Base-by-base conservation (phyloP, 441 rosid species). In the Populus hybrid region DNA sequence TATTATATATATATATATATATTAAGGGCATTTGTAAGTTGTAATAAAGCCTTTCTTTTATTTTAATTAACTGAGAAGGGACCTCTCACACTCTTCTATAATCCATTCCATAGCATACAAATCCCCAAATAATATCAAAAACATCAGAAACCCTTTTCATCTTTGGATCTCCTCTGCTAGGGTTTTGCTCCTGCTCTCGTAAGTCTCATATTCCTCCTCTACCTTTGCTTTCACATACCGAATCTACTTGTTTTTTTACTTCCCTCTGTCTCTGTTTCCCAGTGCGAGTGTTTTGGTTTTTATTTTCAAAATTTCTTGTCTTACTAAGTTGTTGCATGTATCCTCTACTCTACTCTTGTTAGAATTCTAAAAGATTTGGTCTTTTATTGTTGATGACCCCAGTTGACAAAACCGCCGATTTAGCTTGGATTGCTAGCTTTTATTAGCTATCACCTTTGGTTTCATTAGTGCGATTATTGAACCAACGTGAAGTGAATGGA, bases 171-270 rank as follows among this genome's bases (percentile, higher is more conserved):
- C 40, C 14, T 28, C 53, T 67, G 38, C 76, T 77, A 86, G 89
- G 89, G 86, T 86, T 84, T 84, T 82, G 75, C 79, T 36, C n/a
- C 20, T 40, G 42, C 59, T 24, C 68, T 8, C 6, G 85, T 82
- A 79, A 79, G 83, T 82, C 14, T 26, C 32, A 30, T 30, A 30
- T 30, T 30, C n/a, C 70, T 30, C 32, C 32, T 30, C 32, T 4
- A 66, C 12, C 24, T 72, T 65, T 57, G 61, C 66, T 40, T 72
- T 5, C 18, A 12, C 57, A 11, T 21, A 34, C 32, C 20, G 28
- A 35, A 69, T 71, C 34, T 28, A 53, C 61, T 36, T 8, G 23
- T 6, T 24, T 30, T 50, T 10, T 40, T 6, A 10, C 46, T 40
- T 10, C 4, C 12, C 46, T 40, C 1, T 40, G 46, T 10, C 46